A percentile compares a stretch with the other conserved stretches of the same genome.
Conservation (phyloP, 1,139 yeast species). For the Lodderomyces orthopsilosis region DNA sequence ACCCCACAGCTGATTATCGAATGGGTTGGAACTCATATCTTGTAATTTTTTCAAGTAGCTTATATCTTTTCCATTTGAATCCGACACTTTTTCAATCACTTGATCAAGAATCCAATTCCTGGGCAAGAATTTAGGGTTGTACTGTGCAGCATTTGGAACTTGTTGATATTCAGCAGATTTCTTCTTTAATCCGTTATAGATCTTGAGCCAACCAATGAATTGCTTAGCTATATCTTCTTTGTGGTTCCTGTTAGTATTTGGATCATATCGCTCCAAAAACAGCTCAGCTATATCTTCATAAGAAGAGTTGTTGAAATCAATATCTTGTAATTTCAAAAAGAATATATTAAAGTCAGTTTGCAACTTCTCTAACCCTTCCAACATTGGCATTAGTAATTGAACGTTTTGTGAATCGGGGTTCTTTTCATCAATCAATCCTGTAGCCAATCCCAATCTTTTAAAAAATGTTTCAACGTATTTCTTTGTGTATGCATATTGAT, state of each 20-base stretch:
- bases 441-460: conserved; percentile 63
- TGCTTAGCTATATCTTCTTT: conserved; percentile 31
- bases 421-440: conserved; percentile 33
- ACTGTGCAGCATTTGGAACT: conserved; percentile 39
- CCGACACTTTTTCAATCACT: conserved; percentile 56
- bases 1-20: conserved; percentile 62
- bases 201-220: conserved; percentile 38
- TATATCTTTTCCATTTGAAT: conserved; percentile 34
- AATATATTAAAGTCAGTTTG: conserved; percentile 80
- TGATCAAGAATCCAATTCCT: conserved; percentile 86
- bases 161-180: conserved; percentile 29
- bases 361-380: conserved; percentile 59
- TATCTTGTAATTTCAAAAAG: conserved; percentile 59
- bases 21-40: conserved; percentile 64
- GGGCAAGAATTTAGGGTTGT: conserved; percentile 81
- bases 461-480: conserved; percentile 61
- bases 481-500: conserved; percentile 58
- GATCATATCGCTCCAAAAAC: conserved; percentile 20
- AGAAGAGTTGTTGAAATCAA: conserved; percentile 21
- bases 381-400: conserved; percentile 57
- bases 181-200: conserved; percentile 34
- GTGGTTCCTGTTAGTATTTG: conserved; percentile 23
- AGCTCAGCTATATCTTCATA: conserved; percentile 25
- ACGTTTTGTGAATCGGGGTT: conserved; percentile 38
- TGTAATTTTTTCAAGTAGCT: conserved; percentile 51